phyloP scores from a whole-genome alignment of 371 early-diverging fungal genomes.

The Mortierella sp. region DNA sequence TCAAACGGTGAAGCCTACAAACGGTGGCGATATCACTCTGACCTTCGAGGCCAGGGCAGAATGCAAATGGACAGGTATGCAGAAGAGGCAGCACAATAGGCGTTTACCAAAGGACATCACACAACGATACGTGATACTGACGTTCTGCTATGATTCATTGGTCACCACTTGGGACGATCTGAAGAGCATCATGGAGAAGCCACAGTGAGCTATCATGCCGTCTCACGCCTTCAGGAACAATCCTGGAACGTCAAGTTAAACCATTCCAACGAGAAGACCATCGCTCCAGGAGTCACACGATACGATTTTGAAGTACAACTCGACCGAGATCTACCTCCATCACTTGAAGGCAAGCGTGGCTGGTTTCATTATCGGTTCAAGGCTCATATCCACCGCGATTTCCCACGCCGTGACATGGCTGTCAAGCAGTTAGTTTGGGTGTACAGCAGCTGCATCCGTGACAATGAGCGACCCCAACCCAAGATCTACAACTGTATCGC shows the following conservation, averaged over 20 bases:
- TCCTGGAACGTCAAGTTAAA: constrained; percentile 35
- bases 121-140: no score
- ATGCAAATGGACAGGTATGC: constrained; percentile 36
- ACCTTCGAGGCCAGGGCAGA: constrained; percentile 34
- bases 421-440: constrained; percentile 39
- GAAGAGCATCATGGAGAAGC: constrained; percentile 25
- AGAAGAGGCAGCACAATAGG: no score
- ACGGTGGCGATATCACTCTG: constrained; percentile 29
- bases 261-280: constrained; percentile 19
- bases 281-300: constrained; percentile 36
- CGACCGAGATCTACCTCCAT: constrained; percentile 25
- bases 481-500: constrained; percentile 26
- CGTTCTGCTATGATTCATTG: no score
- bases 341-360: constrained; percentile 32
- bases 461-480: constrained; percentile 13
- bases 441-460: constrained; percentile 27
- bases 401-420: constrained; percentile 46
- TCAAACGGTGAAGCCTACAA: constrained; percentile 30
- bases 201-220: constrained; percentile 3
- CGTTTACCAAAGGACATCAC: no score
- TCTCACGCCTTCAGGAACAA: constrained; percentile 21
- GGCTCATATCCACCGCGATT: constrained; percentile 32
- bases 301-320: constrained; percentile 37
- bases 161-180: no score
- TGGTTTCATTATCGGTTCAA: constrained; percentile 50